Conservation (phyloP, 2,329 filamentous ascomycete genomes). For the Cryphonectria naterciae region DNA sequence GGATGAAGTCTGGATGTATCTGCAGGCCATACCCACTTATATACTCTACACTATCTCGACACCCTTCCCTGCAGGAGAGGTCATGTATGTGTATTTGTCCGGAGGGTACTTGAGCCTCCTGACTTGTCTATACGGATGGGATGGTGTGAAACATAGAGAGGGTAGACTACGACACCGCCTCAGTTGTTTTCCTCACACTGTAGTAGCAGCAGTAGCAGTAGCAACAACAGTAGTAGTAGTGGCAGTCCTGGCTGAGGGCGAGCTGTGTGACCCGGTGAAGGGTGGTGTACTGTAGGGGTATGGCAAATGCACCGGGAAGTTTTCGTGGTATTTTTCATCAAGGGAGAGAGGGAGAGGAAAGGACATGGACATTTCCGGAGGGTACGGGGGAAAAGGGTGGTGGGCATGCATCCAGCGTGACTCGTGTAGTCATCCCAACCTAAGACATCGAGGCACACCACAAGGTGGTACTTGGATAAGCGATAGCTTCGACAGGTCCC, state of each 20-base stretch:
- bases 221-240: background rate
- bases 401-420: conserved; percentile 37
- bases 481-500: conserved; percentile 22
- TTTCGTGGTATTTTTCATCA: conserved; percentile 24
- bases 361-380: conserved; percentile 32
- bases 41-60: conserved; percentile 23
- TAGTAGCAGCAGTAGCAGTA: background rate
- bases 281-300: background rate
- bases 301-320: conserved; percentile 31
- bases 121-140: conserved; percentile 32
- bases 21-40: conserved; percentile 15
- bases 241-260: background rate
- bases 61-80: conserved; percentile 17
- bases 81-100: conserved; percentile 25
- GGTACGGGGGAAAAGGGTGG: conserved; percentile 29
- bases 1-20: conserved; percentile 13
- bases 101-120: conserved; percentile 29
- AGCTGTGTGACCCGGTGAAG: background rate
- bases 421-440: conserved; percentile 32
- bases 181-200: conserved; percentile 6
- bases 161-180: conserved; percentile 20
- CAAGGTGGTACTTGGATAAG: conserved; percentile 26
- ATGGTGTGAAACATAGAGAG: conserved; percentile 34
- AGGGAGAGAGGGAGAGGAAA: background rate
- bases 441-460: conserved; percentile 42